A percentile compares a stretch with the other conserved stretches of the same genome.
Conservation (phyloP, 2,329 filamentous ascomycete genomes). For the Fusarium cyanostomum region DNA sequence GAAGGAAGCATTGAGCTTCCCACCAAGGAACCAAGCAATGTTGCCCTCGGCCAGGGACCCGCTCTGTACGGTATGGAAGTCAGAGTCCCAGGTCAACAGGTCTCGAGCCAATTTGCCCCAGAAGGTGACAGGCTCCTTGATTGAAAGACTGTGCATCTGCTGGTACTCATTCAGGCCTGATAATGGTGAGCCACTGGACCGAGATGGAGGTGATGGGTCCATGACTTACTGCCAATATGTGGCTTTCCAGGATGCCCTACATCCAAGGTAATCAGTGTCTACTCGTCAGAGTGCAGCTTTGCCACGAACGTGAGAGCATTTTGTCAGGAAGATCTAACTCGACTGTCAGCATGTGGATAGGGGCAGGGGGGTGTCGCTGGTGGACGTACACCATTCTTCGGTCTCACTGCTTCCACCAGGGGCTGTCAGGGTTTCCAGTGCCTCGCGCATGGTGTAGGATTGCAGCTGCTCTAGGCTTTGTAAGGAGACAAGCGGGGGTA, state of each 20-base stretch:
- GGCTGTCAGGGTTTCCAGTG: background rate
- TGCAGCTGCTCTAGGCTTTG: background rate
- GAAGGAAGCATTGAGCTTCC: slow-evolving; percentile 88
- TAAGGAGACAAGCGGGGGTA: background rate
- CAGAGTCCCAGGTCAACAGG: slow-evolving; percentile 84
- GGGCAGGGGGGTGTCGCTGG: background rate
- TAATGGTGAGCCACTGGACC: background rate
- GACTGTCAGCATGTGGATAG: background rate
- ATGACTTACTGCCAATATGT: slow-evolving; percentile 29
- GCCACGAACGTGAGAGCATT: slow-evolving; percentile 33
- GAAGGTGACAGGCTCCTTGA: slow-evolving; percentile 84
- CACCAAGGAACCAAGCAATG: slow-evolving; percentile 90
- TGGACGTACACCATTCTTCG: slow-evolving; percentile 32
- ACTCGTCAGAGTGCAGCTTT: background rate
- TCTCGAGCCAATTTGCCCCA: slow-evolving; percentile 86
- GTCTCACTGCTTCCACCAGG: slow-evolving; percentile 7
- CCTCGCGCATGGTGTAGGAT: slow-evolving; percentile 23
- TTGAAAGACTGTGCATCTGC: slow-evolving; percentile 76
- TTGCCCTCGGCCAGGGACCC: slow-evolving; percentile 81
- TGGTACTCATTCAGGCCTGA: slow-evolving; percentile 70
- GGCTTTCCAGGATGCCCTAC: slow-evolving; percentile 35
- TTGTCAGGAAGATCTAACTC: slow-evolving; percentile 30
- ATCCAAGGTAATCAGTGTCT: slow-evolving; percentile 8
- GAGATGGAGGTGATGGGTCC: background rate
- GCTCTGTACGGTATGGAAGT: slow-evolving; percentile 85